phyloP scores from a whole-genome alignment of 192 early-diverging fungal genomes.

The Coemansia sp. region DNA sequence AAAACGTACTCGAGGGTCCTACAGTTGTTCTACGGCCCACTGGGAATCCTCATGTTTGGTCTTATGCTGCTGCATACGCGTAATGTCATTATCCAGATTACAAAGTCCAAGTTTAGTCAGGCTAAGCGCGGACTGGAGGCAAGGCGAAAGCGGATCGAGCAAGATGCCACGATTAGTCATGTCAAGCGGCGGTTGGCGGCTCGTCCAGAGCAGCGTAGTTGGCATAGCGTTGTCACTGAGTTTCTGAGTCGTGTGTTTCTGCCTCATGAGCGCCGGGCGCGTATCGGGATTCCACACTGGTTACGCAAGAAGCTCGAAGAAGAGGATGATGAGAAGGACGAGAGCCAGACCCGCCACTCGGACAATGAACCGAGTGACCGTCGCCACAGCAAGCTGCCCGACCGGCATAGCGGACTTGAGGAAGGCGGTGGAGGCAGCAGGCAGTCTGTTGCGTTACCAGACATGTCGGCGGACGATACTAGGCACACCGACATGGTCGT shows the following conservation, averaged over 20 bases:
- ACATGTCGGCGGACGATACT: background rate
- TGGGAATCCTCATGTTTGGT: slow-evolving; percentile 56
- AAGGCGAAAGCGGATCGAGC: slow-evolving; percentile 35
- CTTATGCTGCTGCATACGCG: slow-evolving; percentile 55
- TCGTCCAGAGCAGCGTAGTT: slow-evolving; percentile 25
- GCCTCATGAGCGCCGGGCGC: slow-evolving; percentile 27
- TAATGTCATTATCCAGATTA: slow-evolving; percentile 53
- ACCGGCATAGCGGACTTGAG: background rate
- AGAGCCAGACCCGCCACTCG: background rate
- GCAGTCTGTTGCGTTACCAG: background rate
- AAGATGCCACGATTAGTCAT: slow-evolving; percentile 33
- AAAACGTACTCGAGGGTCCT: slow-evolving; percentile 44
- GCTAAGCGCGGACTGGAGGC: slow-evolving; percentile 41
- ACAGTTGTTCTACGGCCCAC: slow-evolving; percentile 47
- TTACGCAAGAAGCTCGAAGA: slow-evolving; percentile 23
- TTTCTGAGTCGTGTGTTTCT: slow-evolving; percentile 32
- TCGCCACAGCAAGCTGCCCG: background rate
- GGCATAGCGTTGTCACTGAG: slow-evolving; percentile 22
- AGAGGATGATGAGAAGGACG: background rate
- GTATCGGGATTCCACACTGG: slow-evolving; percentile 49
- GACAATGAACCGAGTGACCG: background rate
- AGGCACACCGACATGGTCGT: background rate
- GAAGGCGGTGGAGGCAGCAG: background rate
- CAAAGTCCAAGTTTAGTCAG: slow-evolving; percentile 24
- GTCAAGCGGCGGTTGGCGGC: slow-evolving; percentile 45